These are phyloP conservation scores for Phytophthora cryptogea DNA, from an alignment of 352 stramenopile genomes.

Conservation along the genomic window DNA sequence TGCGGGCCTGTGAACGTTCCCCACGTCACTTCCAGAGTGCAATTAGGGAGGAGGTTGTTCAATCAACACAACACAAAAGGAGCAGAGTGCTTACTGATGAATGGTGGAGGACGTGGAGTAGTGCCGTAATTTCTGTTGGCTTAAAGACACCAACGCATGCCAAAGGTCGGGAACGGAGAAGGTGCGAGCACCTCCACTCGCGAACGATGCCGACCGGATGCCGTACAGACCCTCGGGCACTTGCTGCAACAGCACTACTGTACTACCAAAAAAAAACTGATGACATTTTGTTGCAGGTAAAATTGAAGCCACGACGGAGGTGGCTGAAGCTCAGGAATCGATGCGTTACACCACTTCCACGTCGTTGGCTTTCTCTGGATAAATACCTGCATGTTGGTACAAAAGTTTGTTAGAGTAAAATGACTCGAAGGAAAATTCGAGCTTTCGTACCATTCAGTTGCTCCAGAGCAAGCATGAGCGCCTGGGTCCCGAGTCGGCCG, in stretches of 20 bases:
- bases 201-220: not conserved
- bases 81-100: constrained; percentile 23
- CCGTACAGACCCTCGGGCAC: not conserved
- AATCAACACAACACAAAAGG: constrained; percentile 4
- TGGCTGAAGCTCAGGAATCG: not conserved
- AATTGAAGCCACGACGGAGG: constrained; percentile 9
- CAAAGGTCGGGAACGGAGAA: constrained; percentile 6
- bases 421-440: not conserved
- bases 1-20: not conserved
- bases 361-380: constrained; percentile 45
- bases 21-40: constrained; percentile 7
- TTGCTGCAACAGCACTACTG: not conserved
- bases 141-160: constrained; percentile 13
- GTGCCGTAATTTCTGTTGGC: constrained; percentile 11
- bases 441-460: constrained; percentile 76
- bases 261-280: not conserved
- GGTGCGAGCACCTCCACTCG: constrained; percentile 4
- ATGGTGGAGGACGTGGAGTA: constrained; percentile 10
- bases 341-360: constrained; percentile 42
- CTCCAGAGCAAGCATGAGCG: constrained; percentile 88
- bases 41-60: not conserved
- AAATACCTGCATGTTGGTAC: constrained; percentile 37
- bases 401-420: not conserved
- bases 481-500: constrained; percentile 78
- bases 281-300: constrained; percentile 16